Evolutionary conservation across 495 filamentous ascomycete species (phyloP).

Genomic region (Halenospora varia): DNA sequence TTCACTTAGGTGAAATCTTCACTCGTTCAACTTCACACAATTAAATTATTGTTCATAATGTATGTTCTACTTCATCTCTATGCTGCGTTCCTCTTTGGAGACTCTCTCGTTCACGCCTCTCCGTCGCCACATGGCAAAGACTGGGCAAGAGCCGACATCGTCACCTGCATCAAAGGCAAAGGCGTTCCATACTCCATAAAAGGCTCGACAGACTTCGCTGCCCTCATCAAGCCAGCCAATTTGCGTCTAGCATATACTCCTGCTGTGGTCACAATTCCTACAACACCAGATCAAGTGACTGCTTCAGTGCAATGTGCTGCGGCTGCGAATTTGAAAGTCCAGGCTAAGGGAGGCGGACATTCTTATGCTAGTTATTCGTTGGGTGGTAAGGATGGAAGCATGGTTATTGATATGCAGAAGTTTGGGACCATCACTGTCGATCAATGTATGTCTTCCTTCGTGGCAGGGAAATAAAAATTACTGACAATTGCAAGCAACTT

Average conservation of each 20-base stretch:
- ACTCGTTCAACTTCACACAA: no score
- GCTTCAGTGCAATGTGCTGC: slow-evolving; percentile 56
- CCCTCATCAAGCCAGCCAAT: slow-evolving; percentile 52
- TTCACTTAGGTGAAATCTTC: not conserved
- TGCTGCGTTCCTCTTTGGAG: not conserved
- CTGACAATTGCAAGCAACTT: no score
- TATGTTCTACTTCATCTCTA: not conserved
- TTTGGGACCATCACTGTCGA: slow-evolving; percentile 40
- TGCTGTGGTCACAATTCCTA: slow-evolving; percentile 57
- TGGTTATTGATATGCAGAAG: slow-evolving; percentile 55
- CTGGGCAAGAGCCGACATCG: not conserved
- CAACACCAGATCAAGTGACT: slow-evolving; percentile 52
- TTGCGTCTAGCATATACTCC: slow-evolving; percentile 57
- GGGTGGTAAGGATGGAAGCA: slow-evolving; percentile 48
- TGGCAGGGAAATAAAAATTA: no score
- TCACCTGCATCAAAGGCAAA: slow-evolving; percentile 4
- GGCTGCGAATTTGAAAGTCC: slow-evolving; percentile 52
- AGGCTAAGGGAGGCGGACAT: slow-evolving; percentile 69
- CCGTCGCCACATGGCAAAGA: not conserved
- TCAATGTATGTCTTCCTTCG: slow-evolving; percentile 7
- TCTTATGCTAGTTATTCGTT: slow-evolving; percentile 58
- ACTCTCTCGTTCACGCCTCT: not conserved
- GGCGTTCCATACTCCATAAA: slow-evolving; percentile 9
- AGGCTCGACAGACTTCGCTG: slow-evolving; percentile 25
- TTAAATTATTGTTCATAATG: not conserved